These are phyloP conservation scores for Ustilago cynodontis DNA, from an alignment of 1,284 basidiomycete genomes.

Conservation along the genomic window DNA sequence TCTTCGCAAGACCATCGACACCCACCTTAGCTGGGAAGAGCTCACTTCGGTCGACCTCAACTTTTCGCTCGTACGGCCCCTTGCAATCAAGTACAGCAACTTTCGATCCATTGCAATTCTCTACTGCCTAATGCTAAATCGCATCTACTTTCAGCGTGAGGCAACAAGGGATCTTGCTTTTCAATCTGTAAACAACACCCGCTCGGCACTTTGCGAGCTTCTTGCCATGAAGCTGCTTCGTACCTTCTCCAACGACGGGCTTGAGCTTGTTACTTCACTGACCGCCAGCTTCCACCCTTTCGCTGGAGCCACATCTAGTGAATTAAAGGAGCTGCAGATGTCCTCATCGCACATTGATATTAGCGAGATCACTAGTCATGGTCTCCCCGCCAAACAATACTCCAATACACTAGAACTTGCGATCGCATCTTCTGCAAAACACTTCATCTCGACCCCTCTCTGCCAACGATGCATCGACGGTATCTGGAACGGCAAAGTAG, in stretches of 20 bases:
- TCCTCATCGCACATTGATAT: conserved; percentile 37
- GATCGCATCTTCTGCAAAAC: conserved; percentile 61
- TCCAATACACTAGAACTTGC: conserved; percentile 64
- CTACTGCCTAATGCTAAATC: conserved; percentile 89
- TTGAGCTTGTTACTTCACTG: conserved; percentile 82
- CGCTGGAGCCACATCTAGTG: conserved; percentile 71
- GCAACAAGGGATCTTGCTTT: conserved; percentile 70
- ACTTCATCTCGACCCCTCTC: conserved; percentile 62
- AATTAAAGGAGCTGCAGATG: conserved; percentile 40
- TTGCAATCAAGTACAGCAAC: conserved; percentile 61
- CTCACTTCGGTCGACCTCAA: conserved; percentile 62
- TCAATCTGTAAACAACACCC: conserved; percentile 78
- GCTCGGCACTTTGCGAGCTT: conserved; percentile 87
- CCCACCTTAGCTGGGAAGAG: conserved; percentile 62
- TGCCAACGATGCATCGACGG: conserved; percentile 63
- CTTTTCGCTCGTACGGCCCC: conserved; percentile 60
- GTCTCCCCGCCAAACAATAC: conserved; percentile 40
- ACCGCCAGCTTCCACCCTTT: conserved; percentile 88
- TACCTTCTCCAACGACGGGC: conserved; percentile 64
- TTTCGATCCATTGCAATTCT: conserved; percentile 75
- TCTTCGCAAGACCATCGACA: conserved; percentile 59
- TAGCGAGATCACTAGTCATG: conserved; percentile 25
- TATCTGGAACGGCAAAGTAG: conserved; percentile 62
- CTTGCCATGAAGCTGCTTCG: conserved; percentile 85
- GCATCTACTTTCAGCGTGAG: conserved; percentile 83